A percentile compares a stretch with the other conserved stretches of the same genome.
phyloP scores from a whole-genome alignment of 2,329 filamentous ascomycete species.

The Delphinella strobiligena region DNA sequence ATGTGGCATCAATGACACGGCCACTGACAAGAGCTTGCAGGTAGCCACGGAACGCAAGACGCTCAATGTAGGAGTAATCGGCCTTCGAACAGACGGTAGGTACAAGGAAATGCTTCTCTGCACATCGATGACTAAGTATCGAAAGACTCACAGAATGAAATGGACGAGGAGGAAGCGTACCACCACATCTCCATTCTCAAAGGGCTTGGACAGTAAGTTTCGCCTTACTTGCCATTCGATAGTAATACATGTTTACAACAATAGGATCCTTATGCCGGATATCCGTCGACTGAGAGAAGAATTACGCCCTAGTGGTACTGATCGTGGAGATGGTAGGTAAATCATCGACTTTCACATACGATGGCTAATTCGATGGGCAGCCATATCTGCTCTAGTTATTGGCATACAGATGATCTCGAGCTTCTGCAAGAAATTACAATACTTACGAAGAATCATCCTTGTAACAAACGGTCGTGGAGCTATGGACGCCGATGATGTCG shows the following conservation, averaged over 20 bases:
- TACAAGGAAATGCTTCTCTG: not conserved
- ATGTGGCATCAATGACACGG: not conserved
- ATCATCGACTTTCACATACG: not conserved
- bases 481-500: conserved; percentile 61
- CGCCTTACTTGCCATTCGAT: not conserved
- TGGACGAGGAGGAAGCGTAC: conserved; percentile 59
- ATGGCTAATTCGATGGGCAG: conserved; percentile 18
- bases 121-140: not conserved
- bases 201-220: conserved; percentile 45
- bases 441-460: conserved; percentile 66
- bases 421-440: conserved; percentile 73
- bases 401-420: conserved; percentile 75
- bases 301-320: conserved; percentile 56
- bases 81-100: conserved; percentile 61
- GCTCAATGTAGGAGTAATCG: conserved; percentile 65
- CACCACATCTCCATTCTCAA: conserved; percentile 66
- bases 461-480: conserved; percentile 68
- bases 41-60: conserved; percentile 61
- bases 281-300: conserved; percentile 51
- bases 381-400: conserved; percentile 73
- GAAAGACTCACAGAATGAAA: conserved; percentile 52
- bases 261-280: conserved; percentile 53
- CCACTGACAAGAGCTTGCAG: conserved; percentile 18
- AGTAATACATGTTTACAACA: not conserved
- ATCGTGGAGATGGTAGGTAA: conserved; percentile 56